A percentile compares a stretch with the other conserved stretches of the same genome.
These are phyloP conservation scores for Hypoxylon sp. DNA, from an alignment of 2,329 filamentous ascomycete genomes.

Conservation along the genomic window DNA sequence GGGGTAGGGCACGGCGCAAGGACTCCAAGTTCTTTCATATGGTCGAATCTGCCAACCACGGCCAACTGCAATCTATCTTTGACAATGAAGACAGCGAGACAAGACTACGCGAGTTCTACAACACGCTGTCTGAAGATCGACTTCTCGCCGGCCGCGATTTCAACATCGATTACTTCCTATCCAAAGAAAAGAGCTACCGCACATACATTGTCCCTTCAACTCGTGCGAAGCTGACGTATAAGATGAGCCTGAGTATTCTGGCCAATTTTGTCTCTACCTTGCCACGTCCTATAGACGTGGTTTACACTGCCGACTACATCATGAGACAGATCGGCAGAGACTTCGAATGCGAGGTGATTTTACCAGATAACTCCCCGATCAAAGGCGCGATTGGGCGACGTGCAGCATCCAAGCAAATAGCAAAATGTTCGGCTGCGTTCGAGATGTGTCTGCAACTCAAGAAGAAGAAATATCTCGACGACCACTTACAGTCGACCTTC, in stretches of 20 bases:
- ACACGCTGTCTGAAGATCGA: slow-evolving; percentile 76
- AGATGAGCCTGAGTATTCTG: slow-evolving; percentile 75
- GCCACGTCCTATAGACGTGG: slow-evolving; percentile 53
- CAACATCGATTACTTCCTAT: slow-evolving; percentile 63
- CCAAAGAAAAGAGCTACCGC: slow-evolving; percentile 57
- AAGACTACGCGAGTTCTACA: slow-evolving; percentile 78
- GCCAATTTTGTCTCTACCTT: slow-evolving; percentile 77
- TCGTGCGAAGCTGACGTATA: slow-evolving; percentile 81
- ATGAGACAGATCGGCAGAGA: slow-evolving; percentile 62
- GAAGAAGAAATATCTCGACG: slow-evolving; percentile 72
- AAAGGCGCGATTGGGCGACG: slow-evolving; percentile 69
- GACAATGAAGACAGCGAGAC: slow-evolving; percentile 68
- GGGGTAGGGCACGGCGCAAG: slow-evolving; percentile 80
- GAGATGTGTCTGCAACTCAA: slow-evolving; percentile 77
- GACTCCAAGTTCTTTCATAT: slow-evolving; percentile 86
- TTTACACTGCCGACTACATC: slow-evolving; percentile 64
- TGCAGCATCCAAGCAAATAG: slow-evolving; percentile 74
- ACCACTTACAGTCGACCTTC: slow-evolving; percentile 76
- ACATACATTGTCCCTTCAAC: slow-evolving; percentile 69
- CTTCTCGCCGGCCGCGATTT: slow-evolving; percentile 68
- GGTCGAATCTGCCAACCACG: slow-evolving; percentile 73
- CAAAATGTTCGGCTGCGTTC: slow-evolving; percentile 90
- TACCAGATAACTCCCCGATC: slow-evolving; percentile 79
- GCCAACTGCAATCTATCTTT: slow-evolving; percentile 63
- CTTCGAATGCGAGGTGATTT: slow-evolving; percentile 78